These are phyloP conservation scores for Geotrichum cucujoidarum DNA, from an alignment of 1,139 yeast genomes.

Conservation along the genomic window DNA sequence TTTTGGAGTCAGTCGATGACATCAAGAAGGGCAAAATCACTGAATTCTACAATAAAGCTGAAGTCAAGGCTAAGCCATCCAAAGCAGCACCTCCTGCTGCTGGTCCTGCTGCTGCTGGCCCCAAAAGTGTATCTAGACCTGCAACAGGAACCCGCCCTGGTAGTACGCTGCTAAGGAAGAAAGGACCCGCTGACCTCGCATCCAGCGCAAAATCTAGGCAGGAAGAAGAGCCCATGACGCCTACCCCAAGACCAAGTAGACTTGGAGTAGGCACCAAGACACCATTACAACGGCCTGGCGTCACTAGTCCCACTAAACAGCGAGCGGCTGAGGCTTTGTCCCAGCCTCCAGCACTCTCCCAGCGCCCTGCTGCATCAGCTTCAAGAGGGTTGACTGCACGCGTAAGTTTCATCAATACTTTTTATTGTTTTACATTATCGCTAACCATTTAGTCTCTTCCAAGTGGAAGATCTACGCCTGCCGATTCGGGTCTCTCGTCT, in stretches of 20 bases:
- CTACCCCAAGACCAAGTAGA: constrained; percentile 25
- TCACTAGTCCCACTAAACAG: constrained; percentile 6
- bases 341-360: background rate
- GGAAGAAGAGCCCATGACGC: constrained; percentile 8
- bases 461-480: constrained; percentile 2
- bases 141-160: constrained; percentile 6
- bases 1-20: constrained; percentile 68
- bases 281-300: constrained; percentile 9
- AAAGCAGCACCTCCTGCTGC: constrained; percentile 11
- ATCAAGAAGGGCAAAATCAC: constrained; percentile 59
- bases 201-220: constrained; percentile 13
- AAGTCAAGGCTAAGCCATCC: constrained; percentile 37
- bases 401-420: background rate
- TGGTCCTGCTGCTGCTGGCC: constrained; percentile 18
- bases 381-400: constrained; percentile 15
- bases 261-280: constrained; percentile 19
- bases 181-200: constrained; percentile 15
- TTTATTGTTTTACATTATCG: background rate
- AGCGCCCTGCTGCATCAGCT: constrained; percentile 11
- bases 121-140: constrained; percentile 25
- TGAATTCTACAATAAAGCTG: constrained; percentile 53
- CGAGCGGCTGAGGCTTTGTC: constrained; percentile 3
- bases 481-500: constrained; percentile 17
- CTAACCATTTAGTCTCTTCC: constrained; percentile 8
- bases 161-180: background rate